A percentile compares a stretch with the other conserved stretches of the same genome.
Evolutionary conservation across 2,329 filamentous ascomycete genomes (phyloP).

Genomic region (Daldinia sp.): DNA sequence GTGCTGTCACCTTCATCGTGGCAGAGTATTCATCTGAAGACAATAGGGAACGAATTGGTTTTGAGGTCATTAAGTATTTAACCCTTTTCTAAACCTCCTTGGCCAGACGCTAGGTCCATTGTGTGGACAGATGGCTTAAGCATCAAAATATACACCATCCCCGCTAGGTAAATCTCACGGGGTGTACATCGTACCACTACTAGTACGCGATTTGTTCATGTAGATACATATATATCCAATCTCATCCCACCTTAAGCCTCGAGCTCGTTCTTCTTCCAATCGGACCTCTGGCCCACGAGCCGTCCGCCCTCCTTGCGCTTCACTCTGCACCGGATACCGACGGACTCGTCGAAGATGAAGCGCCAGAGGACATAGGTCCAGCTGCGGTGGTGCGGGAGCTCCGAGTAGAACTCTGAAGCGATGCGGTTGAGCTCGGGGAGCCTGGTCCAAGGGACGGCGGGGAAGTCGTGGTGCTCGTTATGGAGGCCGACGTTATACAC

Average conservation of each 20-base stretch:
- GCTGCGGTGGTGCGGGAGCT: conserved; percentile 86
- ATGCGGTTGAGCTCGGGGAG: conserved; percentile 81
- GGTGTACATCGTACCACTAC: neutral
- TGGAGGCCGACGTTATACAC: conserved; percentile 98
- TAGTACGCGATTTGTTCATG: too few species aligned
- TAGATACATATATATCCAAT: conserved; percentile 2
- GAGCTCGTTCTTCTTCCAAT: conserved; percentile 77
- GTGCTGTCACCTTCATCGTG: neutral
- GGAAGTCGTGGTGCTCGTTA: conserved; percentile 99
- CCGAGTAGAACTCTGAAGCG: conserved; percentile 91
- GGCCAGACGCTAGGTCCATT: neutral
- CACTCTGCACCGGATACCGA: conserved; percentile 91
- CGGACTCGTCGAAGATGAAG: conserved; percentile 90
- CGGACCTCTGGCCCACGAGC: conserved; percentile 63
- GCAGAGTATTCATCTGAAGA: neutral
- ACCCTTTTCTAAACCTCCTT: neutral
- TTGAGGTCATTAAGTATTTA: neutral
- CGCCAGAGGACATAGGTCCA: conserved; percentile 96
- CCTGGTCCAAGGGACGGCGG: conserved; percentile 93
- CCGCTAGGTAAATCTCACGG: neutral
- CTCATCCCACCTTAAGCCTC: conserved; percentile 62
- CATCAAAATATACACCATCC: conserved; percentile 7
- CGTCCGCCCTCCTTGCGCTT: conserved; percentile 86
- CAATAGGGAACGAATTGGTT: neutral
- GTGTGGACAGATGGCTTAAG: neutral